A percentile compares a stretch with the other conserved stretches of the same genome.
Evolutionary conservation across 768 basidiomycete genomes (phyloP).

Genomic region (Boletus subcaerulescens): DNA sequence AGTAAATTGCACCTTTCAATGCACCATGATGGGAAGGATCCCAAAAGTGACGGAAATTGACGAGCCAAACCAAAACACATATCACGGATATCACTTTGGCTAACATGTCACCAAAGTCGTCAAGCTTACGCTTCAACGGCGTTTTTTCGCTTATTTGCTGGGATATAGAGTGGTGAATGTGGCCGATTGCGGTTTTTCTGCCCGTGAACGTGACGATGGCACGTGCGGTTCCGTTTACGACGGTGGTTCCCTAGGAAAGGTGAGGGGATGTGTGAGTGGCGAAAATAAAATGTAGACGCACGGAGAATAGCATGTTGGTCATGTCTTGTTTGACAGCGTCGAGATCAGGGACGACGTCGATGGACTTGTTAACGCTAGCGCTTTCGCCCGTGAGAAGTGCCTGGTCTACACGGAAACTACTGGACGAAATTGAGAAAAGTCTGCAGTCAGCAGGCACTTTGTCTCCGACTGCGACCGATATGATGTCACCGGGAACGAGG

Average conservation of each 20-base stretch:
- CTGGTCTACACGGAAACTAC: slow-evolving; percentile 93
- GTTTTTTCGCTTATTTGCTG: slow-evolving; percentile 95
- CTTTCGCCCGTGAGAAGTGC: slow-evolving; percentile 97
- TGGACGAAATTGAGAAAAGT: slow-evolving; percentile 84
- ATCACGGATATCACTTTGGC: slow-evolving; percentile 98
- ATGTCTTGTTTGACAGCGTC: slow-evolving; percentile 97
- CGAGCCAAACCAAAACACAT: slow-evolving; percentile 95
- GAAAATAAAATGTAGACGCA: slow-evolving; percentile 28
- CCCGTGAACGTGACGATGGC: slow-evolving; percentile 91
- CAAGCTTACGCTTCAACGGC: slow-evolving; percentile 93
- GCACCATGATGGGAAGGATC: slow-evolving; percentile 91
- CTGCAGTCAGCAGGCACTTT: slow-evolving; percentile 95
- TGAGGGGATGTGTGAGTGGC: background rate
- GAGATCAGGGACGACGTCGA: slow-evolving; percentile 62
- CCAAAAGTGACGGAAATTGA: slow-evolving; percentile 95
- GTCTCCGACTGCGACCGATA: slow-evolving; percentile 90
- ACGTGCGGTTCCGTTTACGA: slow-evolving; percentile 87
- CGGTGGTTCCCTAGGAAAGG: slow-evolving; percentile 75
- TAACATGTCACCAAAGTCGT: slow-evolving; percentile 96
- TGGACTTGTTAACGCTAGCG: slow-evolving; percentile 79
- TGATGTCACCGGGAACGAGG: slow-evolving; percentile 93
- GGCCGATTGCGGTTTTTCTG: slow-evolving; percentile 85
- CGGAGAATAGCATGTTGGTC: slow-evolving; percentile 94
- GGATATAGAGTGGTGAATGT: slow-evolving; percentile 96
- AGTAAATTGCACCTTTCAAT: slow-evolving; percentile 94